Evolutionary conservation across 2,329 filamentous ascomycete genomes (phyloP).

Genomic region (Ceratocystis papillata): DNA sequence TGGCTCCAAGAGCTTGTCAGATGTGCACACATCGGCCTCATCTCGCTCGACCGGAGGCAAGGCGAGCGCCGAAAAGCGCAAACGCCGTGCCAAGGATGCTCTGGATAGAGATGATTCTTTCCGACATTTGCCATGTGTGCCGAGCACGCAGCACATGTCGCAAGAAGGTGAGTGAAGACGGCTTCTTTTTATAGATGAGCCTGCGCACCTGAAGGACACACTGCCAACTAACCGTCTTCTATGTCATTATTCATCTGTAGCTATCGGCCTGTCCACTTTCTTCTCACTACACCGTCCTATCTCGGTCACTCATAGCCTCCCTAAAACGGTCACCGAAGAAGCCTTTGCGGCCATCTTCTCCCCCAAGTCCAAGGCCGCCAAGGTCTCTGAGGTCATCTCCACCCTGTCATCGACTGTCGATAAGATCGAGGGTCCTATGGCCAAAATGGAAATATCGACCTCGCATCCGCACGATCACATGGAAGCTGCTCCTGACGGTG

Average conservation of each 20-base stretch:
- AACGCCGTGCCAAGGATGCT: slow-evolving; percentile 47
- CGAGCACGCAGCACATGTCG: slow-evolving; percentile 61
- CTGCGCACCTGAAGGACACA: neutral
- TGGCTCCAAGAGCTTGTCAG: slow-evolving; percentile 37
- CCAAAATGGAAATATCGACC: slow-evolving; percentile 38
- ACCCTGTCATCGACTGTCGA: slow-evolving; percentile 53
- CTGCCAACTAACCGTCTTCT: slow-evolving; percentile 24
- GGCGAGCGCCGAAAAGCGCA: slow-evolving; percentile 43
- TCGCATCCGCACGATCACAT: slow-evolving; percentile 30
- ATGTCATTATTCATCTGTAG: slow-evolving; percentile 38
- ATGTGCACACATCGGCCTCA: slow-evolving; percentile 38
- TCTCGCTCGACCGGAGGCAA: slow-evolving; percentile 36
- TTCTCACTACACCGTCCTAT: slow-evolving; percentile 94
- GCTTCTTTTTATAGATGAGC: neutral
- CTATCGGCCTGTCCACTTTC: slow-evolving; percentile 79
- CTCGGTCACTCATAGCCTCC: slow-evolving; percentile 73
- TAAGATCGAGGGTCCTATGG: slow-evolving; percentile 48
- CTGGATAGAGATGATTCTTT: slow-evolving; percentile 38
- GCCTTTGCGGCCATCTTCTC: slow-evolving; percentile 79
- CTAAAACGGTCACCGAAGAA: slow-evolving; percentile 57
- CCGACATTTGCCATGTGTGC: slow-evolving; percentile 58
- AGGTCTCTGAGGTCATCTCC: slow-evolving; percentile 53
- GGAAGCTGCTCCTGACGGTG: slow-evolving; percentile 37
- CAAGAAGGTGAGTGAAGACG: slow-evolving; percentile 43
- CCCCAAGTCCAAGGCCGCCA: slow-evolving; percentile 39